Conservation (phyloP, 23 red algal genomes). For the Gracilaria vermiculophylla region DNA sequence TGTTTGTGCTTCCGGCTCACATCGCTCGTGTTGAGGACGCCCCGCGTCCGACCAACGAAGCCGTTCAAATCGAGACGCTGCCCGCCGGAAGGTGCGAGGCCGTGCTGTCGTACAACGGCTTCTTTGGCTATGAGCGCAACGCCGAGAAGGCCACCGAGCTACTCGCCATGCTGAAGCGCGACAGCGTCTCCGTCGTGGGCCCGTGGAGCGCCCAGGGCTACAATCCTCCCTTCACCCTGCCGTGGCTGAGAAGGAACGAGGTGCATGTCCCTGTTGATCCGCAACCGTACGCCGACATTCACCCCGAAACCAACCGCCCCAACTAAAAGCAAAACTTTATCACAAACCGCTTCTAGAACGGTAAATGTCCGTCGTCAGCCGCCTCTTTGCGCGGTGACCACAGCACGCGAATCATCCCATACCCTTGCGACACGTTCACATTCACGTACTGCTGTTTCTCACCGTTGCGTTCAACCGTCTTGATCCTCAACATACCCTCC, state of each 20-base stretch:
- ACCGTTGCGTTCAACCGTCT: conserved; percentile 10
- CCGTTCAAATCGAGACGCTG: conserved; percentile 52
- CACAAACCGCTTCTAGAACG: neutral
- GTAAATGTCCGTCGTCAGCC: neutral
- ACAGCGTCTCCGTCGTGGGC: conserved; percentile 53
- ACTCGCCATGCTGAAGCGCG: conserved; percentile 34
- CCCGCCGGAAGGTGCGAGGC: conserved; percentile 64
- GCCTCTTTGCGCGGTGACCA: neutral
- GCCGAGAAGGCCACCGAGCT: conserved; percentile 42
- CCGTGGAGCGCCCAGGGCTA: conserved; percentile 77
- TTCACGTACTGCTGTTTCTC: conserved; percentile 12
- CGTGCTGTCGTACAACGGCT: conserved; percentile 57
- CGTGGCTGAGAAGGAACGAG: conserved; percentile 83
- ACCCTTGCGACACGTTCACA: conserved; percentile 1
- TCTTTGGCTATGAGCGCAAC: neutral
- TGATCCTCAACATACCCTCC: conserved; percentile 32
- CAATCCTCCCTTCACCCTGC: conserved; percentile 91
- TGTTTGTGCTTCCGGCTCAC: conserved; percentile 83
- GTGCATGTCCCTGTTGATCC: conserved; percentile 80
- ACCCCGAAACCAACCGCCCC: neutral
- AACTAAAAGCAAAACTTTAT: too few species aligned
- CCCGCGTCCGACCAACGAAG: conserved; percentile 72
- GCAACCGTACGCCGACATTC: neutral
- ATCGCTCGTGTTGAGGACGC: conserved; percentile 67
- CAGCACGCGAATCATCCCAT: conserved; percentile 3